Evolutionary conservation across 1,284 basidiomycete species (phyloP).

Genomic region (Boletellus sp.): DNA sequence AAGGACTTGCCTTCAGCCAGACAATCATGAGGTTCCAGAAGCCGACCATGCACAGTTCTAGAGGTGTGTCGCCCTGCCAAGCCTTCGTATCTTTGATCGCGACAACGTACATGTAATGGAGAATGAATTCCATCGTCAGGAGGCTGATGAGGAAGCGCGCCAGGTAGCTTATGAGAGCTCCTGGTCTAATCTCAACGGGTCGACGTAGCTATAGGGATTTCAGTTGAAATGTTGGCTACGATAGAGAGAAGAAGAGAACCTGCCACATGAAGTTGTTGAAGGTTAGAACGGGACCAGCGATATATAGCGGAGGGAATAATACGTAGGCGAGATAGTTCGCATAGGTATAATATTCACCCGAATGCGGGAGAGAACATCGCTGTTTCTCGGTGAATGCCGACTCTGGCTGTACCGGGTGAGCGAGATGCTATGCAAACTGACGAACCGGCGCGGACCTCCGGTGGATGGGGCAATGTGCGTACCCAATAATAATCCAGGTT

Average conservation of each 20-base stretch:
- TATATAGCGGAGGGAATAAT: constrained; percentile 90
- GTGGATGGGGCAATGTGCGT: constrained; percentile 35
- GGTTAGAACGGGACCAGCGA: constrained; percentile 94
- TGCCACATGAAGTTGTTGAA: constrained; percentile 96
- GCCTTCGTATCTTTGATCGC: constrained; percentile 90
- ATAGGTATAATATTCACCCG: constrained; percentile 51
- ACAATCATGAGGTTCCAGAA: constrained; percentile 98
- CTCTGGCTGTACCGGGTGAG: constrained; percentile 29
- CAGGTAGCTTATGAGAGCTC: constrained; percentile 52
- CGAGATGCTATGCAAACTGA: constrained; percentile 1
- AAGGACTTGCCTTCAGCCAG: constrained; percentile 82
- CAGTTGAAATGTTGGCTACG: neutral
- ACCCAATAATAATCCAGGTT: constrained; percentile 92
- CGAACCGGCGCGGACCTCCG: constrained; percentile 41
- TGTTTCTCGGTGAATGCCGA: constrained; percentile 51
- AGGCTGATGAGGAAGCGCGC: constrained; percentile 60
- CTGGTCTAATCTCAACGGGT: constrained; percentile 42
- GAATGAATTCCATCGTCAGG: constrained; percentile 85
- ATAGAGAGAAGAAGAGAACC: constrained; percentile 40
- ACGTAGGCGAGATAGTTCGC: constrained; percentile 70
- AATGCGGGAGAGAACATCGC: constrained; percentile 47
- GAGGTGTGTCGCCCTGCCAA: constrained; percentile 71
- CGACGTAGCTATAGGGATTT: constrained; percentile 46
- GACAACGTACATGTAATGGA: constrained; percentile 96
- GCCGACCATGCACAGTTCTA: constrained; percentile 88